Base-by-base conservation (phyloP, 257 asterid species). In the Nicotiana paniculata region DNA sequence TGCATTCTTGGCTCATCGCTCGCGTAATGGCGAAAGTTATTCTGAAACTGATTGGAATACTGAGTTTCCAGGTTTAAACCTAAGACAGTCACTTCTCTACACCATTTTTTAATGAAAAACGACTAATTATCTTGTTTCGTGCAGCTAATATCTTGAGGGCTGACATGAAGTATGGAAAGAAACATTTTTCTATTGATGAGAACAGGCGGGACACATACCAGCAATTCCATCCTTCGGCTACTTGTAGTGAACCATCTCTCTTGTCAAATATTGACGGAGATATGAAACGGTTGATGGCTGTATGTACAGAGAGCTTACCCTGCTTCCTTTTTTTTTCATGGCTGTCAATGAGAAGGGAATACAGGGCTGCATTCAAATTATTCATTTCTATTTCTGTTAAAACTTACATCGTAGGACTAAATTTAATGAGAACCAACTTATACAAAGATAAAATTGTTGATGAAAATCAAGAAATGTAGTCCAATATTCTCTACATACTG, bases 81-180 rank as follows among this genome's bases (percentile, higher is more conserved):
- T 74, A 77, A 13, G 77, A 65, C 37, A 65, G 18, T 74, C 64
- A 55, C 30, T 85, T 68, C 48, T 39, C 37, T 82, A 72, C 18
- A 63, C 55, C 9, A 32, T n/a, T 46, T 82, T 77, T 32, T 9
- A 80, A 39, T 66, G 46, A 48, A 43, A 80, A 63, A 10, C 17
- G 28, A 24, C 62, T 13, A n/a, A 43, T 64, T 61, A 43, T 77
- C 54, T 69, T 77, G 35, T 63, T 77, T 77, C 61, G 63, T 87
- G 86, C 93, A 96, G 99, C 99, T 43, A 83, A 90, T 35, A 94
- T 96, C 82, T 88, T 96, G 83, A 88, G 90, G 89, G 97, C 98
- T 53, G 99, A 96, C 90, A 91, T 96, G 98, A 96, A 94, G 84
- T 86, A 94, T 69, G 97, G 98, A 53, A 96, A 93, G 81, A 96